Conservation (phyloP, 805 yeast genomes). For the Starmerella powellii region DNA sequence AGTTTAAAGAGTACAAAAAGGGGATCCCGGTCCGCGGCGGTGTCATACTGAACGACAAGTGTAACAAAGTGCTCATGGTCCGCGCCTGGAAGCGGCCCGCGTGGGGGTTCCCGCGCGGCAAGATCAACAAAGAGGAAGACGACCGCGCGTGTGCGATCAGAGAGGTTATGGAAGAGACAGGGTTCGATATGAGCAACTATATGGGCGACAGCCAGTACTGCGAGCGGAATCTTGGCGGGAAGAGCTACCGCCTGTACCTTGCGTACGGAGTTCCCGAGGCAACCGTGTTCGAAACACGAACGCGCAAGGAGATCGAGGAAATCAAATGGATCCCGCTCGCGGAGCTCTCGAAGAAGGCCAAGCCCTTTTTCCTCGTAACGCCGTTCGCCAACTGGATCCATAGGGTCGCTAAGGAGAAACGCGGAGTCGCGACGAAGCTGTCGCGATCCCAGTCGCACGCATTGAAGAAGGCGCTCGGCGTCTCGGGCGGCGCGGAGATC, state of each 20-base stretch:
- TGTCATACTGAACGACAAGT: constrained; percentile 60
- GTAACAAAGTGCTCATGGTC: constrained; percentile 65
- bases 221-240: constrained; percentile 71
- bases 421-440: constrained; percentile 25
- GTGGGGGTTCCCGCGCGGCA: constrained; percentile 98
- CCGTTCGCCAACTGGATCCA: constrained; percentile 30
- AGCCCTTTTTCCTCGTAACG: constrained; percentile 28
- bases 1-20: constrained; percentile 74
- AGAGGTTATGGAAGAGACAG: constrained; percentile 88
- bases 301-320: constrained; percentile 74
- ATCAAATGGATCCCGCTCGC: constrained; percentile 53
- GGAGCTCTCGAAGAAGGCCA: constrained; percentile 27
- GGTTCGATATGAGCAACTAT: constrained; percentile 64
- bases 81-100: constrained; percentile 64
- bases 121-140: constrained; percentile 82
- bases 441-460: constrained; percentile 25
- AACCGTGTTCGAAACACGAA: constrained; percentile 63
- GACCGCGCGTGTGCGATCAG: constrained; percentile 83
- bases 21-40: constrained; percentile 95
- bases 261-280: constrained; percentile 68
- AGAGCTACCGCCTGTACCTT: constrained; percentile 72
- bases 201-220: constrained; percentile 60
- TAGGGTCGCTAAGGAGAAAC: constrained; percentile 25
- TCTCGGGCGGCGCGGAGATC: constrained; percentile 5
- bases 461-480: constrained; percentile 26